Evolutionary conservation across 1,284 basidiomycete genomes (phyloP), one percentile per base, ranked within the genome.

Genomic region (Ganoderma multipileum): DNA sequence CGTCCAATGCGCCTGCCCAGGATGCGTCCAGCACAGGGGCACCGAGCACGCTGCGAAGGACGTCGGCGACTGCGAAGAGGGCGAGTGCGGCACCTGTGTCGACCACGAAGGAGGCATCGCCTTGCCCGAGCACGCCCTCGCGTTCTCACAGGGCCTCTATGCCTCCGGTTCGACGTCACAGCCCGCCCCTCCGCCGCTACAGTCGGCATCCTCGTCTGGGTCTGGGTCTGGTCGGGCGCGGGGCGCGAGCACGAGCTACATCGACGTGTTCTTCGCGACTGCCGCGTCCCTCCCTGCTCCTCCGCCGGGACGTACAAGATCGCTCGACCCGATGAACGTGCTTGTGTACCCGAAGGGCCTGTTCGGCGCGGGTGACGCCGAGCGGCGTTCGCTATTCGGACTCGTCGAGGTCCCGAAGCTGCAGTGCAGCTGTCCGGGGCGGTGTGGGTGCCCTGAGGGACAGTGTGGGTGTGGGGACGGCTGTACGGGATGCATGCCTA

Each of bases 1-100:
- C 33, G 79, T 87, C 44, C 79, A 82, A 54, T 94, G 92, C 75
- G 84, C 83, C n/a, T 94, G 92, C 77, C 91, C 91, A 0, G 91
- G 91, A 38, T 94, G 92, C 75, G 77, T 86, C 26, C 83, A 91
- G 73, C 92, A 94, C 75, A 88, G 90, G 20, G 86, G 88, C 3
- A 61, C 78, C 23, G 82, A 83, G 33, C 76, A 88, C 69, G 84
- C 80, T 8, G 83, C 83, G 58, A 76, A 79, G 59, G 81, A 84
- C 62, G 81, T 82, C 71, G 81, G 77, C 50, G 84, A 87, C 76
- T 92, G 90, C 75, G 79, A 82, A 14, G 86, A 89, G 42, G 88
- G 88, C 52, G 67, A 63, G 38, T 93, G 91, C 74, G 81, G 83
- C 6, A 85, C 86, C n/a, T 93, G 91, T 73, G 80, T 92, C 36